Evolutionary conservation across 177 flowering plant genomes (phyloP).

Genomic region (Vitis hybrid): DNA sequence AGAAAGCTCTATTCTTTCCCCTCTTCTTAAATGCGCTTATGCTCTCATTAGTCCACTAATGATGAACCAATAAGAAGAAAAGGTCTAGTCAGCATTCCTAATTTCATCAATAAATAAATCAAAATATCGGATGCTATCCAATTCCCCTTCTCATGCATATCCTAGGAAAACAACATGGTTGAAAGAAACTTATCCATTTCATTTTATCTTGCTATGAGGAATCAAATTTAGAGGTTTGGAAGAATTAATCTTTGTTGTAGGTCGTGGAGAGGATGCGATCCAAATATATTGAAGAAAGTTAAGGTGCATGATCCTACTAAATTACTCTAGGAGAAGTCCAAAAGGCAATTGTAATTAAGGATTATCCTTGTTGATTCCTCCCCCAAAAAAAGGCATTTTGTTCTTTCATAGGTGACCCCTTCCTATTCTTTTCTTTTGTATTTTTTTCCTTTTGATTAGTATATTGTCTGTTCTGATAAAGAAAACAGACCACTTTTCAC

Average conservation of each 20-base stretch:
- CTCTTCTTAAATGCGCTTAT: neutral
- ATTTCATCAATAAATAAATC: no score
- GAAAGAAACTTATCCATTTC: no score
- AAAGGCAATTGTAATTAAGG: conserved; percentile 8
- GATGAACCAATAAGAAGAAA: no score
- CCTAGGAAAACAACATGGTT: no score
- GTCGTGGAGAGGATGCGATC: no score
- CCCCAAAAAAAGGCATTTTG: conserved; percentile 6
- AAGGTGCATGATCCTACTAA: neutral
- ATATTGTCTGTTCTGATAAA: conserved; percentile 11
- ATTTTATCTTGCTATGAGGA: no score
- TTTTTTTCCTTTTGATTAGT: conserved; percentile 9
- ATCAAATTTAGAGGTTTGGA: no score
- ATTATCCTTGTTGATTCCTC: conserved; percentile 19
- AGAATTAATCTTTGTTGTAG: no score
- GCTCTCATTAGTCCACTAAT: neutral
- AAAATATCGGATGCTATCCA: no score
- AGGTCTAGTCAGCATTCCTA: no score
- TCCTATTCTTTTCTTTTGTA: neutral
- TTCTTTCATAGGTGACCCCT: conserved; percentile 11
- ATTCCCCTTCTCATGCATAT: no score
- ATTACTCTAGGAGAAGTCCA: conserved; percentile 5
- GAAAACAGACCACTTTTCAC: conserved; percentile 19
- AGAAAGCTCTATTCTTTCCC: neutral
- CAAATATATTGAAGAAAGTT: neutral